A percentile compares a stretch with the other conserved stretches of the same genome.
Evolutionary conservation across 1,139 yeast species (phyloP).

Genomic region (Tardiomyces blankii): DNA sequence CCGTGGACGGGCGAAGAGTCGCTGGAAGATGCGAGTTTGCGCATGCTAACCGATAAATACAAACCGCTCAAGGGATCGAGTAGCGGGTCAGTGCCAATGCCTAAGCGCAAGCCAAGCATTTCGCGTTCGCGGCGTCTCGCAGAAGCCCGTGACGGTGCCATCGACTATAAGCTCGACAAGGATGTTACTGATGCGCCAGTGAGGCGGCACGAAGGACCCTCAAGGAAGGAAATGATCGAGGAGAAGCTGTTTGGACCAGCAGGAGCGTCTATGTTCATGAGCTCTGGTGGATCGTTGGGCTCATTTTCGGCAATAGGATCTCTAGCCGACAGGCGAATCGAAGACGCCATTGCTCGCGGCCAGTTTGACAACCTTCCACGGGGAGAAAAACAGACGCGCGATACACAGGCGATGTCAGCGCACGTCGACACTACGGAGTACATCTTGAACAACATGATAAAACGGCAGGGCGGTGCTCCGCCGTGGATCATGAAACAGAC

Average conservation of each 20-base stretch:
- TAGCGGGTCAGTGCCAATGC: conserved; percentile 6
- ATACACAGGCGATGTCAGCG: conserved; percentile 24
- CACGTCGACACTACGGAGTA: conserved; percentile 50
- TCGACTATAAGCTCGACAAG: conserved; percentile 50
- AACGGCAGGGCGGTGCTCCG: conserved; percentile 67
- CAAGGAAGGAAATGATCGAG: neutral
- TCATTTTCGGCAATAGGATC: conserved; percentile 33
- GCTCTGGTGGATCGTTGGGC: neutral
- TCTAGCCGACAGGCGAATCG: conserved; percentile 64
- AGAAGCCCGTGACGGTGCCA: conserved; percentile 51
- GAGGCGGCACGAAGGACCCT: conserved; percentile 4
- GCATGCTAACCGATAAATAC: conserved; percentile 58
- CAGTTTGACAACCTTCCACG: conserved; percentile 55
- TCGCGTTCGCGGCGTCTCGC: conserved; percentile 33
- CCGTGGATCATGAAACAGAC: conserved; percentile 85
- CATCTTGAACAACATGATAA: conserved; percentile 61
- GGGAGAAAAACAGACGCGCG: conserved; percentile 40
- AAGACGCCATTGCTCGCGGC: conserved; percentile 63
- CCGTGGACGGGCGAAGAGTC: conserved; percentile 69
- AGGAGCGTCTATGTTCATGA: neutral
- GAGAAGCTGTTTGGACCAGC: neutral
- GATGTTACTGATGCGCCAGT: conserved; percentile 11
- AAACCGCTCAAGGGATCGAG: conserved; percentile 31
- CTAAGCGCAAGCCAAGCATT: conserved; percentile 8
- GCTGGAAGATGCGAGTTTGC: conserved; percentile 36